phyloP scores from a whole-genome alignment of 768 basidiomycete genomes.

The Gymnopilus junonius region DNA sequence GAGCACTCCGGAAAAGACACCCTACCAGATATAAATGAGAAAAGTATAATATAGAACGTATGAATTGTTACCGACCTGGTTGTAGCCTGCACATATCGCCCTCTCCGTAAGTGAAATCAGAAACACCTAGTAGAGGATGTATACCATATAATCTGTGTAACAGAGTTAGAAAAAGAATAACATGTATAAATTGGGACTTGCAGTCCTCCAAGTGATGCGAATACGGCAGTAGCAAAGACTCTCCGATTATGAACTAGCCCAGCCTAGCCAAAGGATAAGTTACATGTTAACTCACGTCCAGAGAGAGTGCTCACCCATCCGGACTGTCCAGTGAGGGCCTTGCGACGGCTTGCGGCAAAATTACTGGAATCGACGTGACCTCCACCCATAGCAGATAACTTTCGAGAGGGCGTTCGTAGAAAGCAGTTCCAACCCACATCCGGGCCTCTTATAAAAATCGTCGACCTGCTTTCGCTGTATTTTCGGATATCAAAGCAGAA shows the following conservation, averaged over 20 bases:
- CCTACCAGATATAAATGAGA: slow-evolving; percentile 36
- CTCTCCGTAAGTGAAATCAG: neutral
- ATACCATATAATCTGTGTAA: slow-evolving; percentile 62
- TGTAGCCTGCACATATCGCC: slow-evolving; percentile 51
- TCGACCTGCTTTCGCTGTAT: slow-evolving; percentile 5
- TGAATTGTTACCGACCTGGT: slow-evolving; percentile 46
- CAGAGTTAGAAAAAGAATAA: neutral
- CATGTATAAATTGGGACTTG: slow-evolving; percentile 36
- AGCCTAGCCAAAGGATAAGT: slow-evolving; percentile 38
- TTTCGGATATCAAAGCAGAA: slow-evolving; percentile 1
- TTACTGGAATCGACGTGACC: slow-evolving; percentile 31
- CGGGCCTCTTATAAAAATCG: slow-evolving; percentile 8
- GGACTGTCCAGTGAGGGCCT: slow-evolving; percentile 62
- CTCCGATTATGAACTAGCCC: slow-evolving; percentile 69
- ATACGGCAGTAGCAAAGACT: slow-evolving; percentile 71
- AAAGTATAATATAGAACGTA: neutral
- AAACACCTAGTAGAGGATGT: neutral
- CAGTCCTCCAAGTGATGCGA: slow-evolving; percentile 81
- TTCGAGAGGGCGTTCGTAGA: slow-evolving; percentile 13
- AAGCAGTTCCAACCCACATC: neutral
- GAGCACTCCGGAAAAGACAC: slow-evolving; percentile 79
- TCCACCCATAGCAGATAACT: slow-evolving; percentile 44
- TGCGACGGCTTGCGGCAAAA: slow-evolving; percentile 50
- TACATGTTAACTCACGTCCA: neutral
- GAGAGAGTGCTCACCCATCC: slow-evolving; percentile 56